Evolutionary conservation across 2,329 filamentous ascomycete genomes (phyloP), one percentile per base, ranked within the genome.

Genomic region (Byssothecium circinans): DNA sequence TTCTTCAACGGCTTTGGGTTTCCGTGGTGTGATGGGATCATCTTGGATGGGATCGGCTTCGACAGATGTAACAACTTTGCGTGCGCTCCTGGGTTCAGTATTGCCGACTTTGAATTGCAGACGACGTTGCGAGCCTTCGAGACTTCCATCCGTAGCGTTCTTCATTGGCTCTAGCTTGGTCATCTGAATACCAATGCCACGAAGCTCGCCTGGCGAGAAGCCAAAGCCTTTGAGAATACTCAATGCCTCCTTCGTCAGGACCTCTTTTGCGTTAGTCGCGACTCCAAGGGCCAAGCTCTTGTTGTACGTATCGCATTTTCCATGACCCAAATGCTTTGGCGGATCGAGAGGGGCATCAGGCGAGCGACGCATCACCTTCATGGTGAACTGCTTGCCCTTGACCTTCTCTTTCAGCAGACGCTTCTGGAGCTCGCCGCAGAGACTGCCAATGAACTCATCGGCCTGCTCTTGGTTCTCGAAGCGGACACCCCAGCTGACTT

Each of bases 401-500:
- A 96, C 90, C 23, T 85, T 80, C 66, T 96, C 90, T 54, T 91
- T 88, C 18, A 91, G 65, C 15, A 99, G 74, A 1, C 94, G 82
- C 46, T 85, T 86, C 58, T 91, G 85, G 6, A 99, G 75, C 69
- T 99, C 94, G 46, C 86, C 86, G 64, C 89, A 94, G 0, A 99
- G 75, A 56, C 89, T 94, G 52, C 83, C 77, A 23, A 97, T 81
- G 67, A 99, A 99, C 55, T 95, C 89, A 49, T 97, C 92, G 0
- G 91, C 91, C 70, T 99, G 92, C n/a, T 83, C 80, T 63, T 96
- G 90, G 50, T 81, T 95, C 57, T 94, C 84, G 66, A 99, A 99
- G 5, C 94, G 85, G 46, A 99, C 95, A 2, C 95, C 94, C 94
- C 94, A 99, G 61, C 94, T 99, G 53, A 99, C 90, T 68, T 99